These are phyloP conservation scores for Russula lepida DNA, from an alignment of 768 basidiomycete species.

Conservation along the genomic window DNA sequence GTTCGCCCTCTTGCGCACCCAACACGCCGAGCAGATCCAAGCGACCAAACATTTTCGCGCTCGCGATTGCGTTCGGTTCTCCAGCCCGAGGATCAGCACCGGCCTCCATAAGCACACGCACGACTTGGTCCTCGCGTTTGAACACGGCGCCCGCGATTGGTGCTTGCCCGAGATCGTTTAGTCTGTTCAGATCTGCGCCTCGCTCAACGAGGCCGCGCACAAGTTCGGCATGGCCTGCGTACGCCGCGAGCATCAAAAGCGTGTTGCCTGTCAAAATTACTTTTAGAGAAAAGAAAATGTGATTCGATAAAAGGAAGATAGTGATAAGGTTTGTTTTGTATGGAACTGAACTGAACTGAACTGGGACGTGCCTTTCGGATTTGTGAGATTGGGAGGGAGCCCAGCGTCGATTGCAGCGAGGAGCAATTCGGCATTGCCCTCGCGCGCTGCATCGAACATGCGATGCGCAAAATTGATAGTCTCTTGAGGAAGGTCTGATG, in stretches of 20 bases:
- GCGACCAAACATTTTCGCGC: constrained; percentile 59
- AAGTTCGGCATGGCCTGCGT: constrained; percentile 45
- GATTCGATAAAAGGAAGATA: no score
- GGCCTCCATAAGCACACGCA: constrained; percentile 40
- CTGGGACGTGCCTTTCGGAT: no score
- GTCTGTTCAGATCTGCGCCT: constrained; percentile 18
- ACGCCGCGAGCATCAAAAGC: constrained; percentile 58
- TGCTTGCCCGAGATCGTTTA: constrained; percentile 66
- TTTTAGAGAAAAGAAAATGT: no score
- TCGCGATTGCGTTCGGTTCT: constrained; percentile 58
- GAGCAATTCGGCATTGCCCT: constrained; percentile 36
- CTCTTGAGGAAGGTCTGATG: constrained; percentile 27
- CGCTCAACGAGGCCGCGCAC: constrained; percentile 55
- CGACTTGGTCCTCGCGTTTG: constrained; percentile 59
- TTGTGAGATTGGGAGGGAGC: constrained; percentile 47
- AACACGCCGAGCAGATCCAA: no score
- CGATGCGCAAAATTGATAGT: constrained; percentile 32
- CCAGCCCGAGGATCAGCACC: constrained; percentile 48
- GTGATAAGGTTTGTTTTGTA: constrained; percentile 30
- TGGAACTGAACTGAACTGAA: no score
- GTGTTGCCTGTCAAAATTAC: constrained; percentile 49
- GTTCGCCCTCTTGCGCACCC: no score
- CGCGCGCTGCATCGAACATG: constrained; percentile 69
- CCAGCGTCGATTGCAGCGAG: constrained; percentile 49
- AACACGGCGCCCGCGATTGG: constrained; percentile 74